These are phyloP conservation scores for Sechiopsis laciniata DNA, from an alignment of 306 rosid genomes.

Conservation along the genomic window DNA sequence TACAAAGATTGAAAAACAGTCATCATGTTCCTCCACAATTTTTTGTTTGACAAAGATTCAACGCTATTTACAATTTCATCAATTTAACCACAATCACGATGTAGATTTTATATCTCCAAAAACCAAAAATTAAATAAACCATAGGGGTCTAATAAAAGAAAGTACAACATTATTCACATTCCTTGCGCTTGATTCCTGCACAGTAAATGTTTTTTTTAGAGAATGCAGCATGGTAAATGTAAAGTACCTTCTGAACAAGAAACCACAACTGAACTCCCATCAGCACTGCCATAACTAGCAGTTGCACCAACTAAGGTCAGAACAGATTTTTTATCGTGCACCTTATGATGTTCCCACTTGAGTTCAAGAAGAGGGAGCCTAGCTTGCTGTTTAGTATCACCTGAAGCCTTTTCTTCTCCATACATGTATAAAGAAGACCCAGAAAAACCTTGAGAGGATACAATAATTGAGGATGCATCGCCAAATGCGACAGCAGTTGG, in stretches of 20 bases:
- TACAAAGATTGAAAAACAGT: neutral
- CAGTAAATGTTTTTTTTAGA: neutral
- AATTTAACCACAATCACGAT: neutral
- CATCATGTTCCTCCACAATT: neutral
- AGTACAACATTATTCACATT: neutral
- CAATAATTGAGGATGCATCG: conserved; percentile 66
- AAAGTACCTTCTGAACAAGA: conserved; percentile 94
- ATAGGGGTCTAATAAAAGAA: neutral
- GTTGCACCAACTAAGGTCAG: conserved; percentile 65
- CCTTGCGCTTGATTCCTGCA: neutral
- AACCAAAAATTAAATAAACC: neutral
- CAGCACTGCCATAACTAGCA: conserved; percentile 85
- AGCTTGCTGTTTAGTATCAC: conserved; percentile 48
- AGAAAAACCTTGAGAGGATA: conserved; percentile 65
- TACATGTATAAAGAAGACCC: conserved; percentile 82
- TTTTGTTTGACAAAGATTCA: neutral
- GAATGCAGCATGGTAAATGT: neutral
- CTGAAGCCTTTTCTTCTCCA: conserved; percentile 60
- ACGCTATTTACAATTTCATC: neutral
- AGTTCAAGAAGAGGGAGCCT: conserved; percentile 93
- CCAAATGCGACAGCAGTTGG: conserved; percentile 68
- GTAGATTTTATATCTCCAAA: neutral
- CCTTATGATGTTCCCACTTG: conserved; percentile 82
- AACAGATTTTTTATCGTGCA: conserved; percentile 70
- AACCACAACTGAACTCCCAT: conserved; percentile 79